Evolutionary conservation across 148 eudicot species (phyloP), one percentile per base, ranked within the genome.

Genomic region (Rheum nobile): DNA sequence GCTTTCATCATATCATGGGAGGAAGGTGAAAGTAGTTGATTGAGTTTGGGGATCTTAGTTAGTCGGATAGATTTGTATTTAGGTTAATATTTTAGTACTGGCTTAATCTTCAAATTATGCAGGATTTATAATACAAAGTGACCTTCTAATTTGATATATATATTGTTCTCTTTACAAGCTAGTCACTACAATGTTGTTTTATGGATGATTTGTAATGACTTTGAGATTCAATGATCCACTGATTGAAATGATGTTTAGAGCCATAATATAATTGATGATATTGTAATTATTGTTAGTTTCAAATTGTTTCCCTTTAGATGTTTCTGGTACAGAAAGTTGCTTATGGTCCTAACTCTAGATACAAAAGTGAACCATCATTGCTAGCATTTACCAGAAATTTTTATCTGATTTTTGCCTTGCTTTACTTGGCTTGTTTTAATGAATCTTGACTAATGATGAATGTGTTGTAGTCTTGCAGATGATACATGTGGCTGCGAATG

Each of bases 401-500:
- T n/a, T n/a, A n/a, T n/a, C n/a, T n/a, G n/a, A n/a, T n/a, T n/a
- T n/a, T n/a, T n/a, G n/a, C n/a, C n/a, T n/a, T 41, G 43, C 22
- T 7, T 19, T 16, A 55, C 17, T 50, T 17, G 47, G 3, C 2
- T 43, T 43, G 12, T 16, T 24, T 54, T 22, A 54, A 7, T 11
- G 32, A 17, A 57, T 28, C 3, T 41, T 41, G 43, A 21, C 12
- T 32, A 29, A 9, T 44, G 22, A 34, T 73, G 39, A 73, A 71
- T 47, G 39, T 71, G 17, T 10, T 24, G 16, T n/a, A n/a, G n/a
- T n/a, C n/a, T 71, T 77, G 84, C 89, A 90, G 96, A 72, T 90
- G 89, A 86, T 90, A 82, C 96, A 92, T 8, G 96, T 90, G 29
- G 96, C 88, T 61, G 88, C 86, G 54, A 90, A 90, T 79, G 96